phyloP scores from a whole-genome alignment of 225 moss, liverwort and hornwort genomes.

The Neckera pumila region DNA sequence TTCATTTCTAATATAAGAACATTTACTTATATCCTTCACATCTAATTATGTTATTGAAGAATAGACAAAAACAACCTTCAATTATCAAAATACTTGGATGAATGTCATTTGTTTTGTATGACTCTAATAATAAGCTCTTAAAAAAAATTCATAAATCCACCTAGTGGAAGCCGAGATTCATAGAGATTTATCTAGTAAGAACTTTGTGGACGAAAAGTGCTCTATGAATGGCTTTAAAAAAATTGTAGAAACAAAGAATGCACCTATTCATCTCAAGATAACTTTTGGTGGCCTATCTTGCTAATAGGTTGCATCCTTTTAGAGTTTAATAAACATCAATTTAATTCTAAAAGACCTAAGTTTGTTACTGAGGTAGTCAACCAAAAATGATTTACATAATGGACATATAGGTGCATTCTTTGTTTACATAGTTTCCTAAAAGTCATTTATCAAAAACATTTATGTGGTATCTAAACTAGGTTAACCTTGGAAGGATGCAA shows the following conservation, averaged over 20 bases:
- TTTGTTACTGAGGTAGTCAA: fast-evolving
- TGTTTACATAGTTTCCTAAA: neutral
- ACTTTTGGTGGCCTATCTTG: neutral
- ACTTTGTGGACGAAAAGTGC: neutral
- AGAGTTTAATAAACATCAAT: neutral
- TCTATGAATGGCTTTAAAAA: neutral
- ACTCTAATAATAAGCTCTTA: too few species aligned
- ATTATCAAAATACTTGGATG: neutral
- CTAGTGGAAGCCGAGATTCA: fast-evolving
- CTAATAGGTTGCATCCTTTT: neutral
- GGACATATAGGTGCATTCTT: neutral
- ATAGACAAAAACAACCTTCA: too few species aligned
- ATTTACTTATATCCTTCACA: too few species aligned
- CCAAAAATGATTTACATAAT: neutral
- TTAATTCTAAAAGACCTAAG: neutral
- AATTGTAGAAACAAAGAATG: neutral
- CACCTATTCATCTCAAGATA: neutral
- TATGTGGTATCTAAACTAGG: neutral
- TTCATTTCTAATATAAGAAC: too few species aligned
- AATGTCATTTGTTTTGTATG: neutral
- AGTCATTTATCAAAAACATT: neutral
- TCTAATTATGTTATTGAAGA: too few species aligned
- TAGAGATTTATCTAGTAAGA: neutral
- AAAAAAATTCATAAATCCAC: too few species aligned
- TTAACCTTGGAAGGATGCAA: fast-evolving